Evolutionary conservation across 169 alveolate genomes (phyloP).

Genomic region (Eimeria necatrix): DNA sequence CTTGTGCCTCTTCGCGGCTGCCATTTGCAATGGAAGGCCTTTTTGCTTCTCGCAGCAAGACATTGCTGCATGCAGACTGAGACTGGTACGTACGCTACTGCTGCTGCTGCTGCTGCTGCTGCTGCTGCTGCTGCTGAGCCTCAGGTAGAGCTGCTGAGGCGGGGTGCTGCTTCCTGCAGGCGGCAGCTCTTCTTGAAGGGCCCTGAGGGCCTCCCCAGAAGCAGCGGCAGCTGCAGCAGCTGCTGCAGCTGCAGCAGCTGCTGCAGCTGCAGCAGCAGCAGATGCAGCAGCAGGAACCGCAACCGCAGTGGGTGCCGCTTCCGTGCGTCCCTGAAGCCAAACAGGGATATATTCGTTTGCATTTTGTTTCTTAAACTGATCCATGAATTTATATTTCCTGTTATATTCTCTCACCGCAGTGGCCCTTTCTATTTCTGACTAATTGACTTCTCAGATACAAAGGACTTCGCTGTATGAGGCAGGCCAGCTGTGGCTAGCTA

Average conservation of each 20-base stretch:
- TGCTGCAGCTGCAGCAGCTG: neutral
- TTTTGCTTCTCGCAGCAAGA: constrained; percentile 50
- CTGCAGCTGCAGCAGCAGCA: neutral
- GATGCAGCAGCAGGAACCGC: neutral
- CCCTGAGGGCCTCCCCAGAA: neutral
- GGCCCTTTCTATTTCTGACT: too few relatives aligned
- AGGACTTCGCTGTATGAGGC: too few relatives aligned
- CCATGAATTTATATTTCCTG: neutral
- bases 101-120: constrained; percentile 38
- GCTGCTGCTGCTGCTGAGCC: constrained; percentile 1
- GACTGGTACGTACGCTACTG: constrained; percentile 20
- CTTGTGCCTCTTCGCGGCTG: constrained; percentile 30
- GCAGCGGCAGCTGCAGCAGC: neutral
- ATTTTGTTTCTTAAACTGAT: neutral
- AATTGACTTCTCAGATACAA: too few relatives aligned
- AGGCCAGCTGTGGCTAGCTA: too few relatives aligned
- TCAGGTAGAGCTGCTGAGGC: neutral
- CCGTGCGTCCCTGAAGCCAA: neutral
- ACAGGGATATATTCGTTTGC: neutral
- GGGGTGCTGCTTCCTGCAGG: constrained; percentile 22
- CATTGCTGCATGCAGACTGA: constrained; percentile 54
- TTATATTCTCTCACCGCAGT: too few relatives aligned
- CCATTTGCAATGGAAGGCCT: constrained; percentile 25
- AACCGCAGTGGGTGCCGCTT: neutral
- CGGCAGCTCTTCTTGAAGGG: constrained; percentile 30